Base-by-base conservation (phyloP, 2,329 filamentous ascomycete species). In the Diatrype stigma region DNA sequence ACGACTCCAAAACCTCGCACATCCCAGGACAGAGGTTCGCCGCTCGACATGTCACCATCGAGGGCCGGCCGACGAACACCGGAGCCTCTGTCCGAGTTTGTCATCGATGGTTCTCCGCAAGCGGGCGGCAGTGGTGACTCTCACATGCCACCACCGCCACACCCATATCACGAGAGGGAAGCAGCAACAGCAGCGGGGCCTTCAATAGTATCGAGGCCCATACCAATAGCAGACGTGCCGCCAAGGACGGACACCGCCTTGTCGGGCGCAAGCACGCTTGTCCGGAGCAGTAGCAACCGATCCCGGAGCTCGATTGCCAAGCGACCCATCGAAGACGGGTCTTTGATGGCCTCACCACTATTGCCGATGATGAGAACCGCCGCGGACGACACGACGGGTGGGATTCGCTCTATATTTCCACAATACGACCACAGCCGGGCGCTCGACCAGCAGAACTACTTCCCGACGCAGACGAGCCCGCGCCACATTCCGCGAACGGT, bases 331-430 rank as follows among this genome's bases (percentile, higher is more conserved):
- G 63, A 61, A 23, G 70, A 73, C 10, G 26, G 22, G 66, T 68
- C 8, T 44, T 65, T n/a, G n/a, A n/a, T n/a, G n/a, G n/a, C n/a
- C n/a, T n/a, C n/a, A n/a, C n/a, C n/a, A n/a, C n/a, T n/a, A n/a
- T n/a, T n/a, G n/a, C n/a, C n/a, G n/a, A n/a, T n/a, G n/a, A n/a
- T n/a, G n/a, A n/a, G n/a, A n/a, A n/a, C n/a, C n/a, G n/a, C n/a
- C n/a, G n/a, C n/a, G n/a, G n/a, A n/a, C n/a, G n/a, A n/a, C n/a
- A n/a, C n/a, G n/a, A n/a, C n/a, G n/a, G n/a, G n/a, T n/a, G 71
- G 78, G 0, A 77, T 88, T 60, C 79, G 81, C 30, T 91, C 87
- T 22, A 90, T 92, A 60, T 92, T 92, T 60, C 88, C 88, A 7
- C 77, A 80, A 28, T 91, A 90, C 63, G 84, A 92, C 61, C 85